These are phyloP conservation scores for Camellia granthamiana DNA, from an alignment of 148 eudicot species.

Conservation along the genomic window DNA sequence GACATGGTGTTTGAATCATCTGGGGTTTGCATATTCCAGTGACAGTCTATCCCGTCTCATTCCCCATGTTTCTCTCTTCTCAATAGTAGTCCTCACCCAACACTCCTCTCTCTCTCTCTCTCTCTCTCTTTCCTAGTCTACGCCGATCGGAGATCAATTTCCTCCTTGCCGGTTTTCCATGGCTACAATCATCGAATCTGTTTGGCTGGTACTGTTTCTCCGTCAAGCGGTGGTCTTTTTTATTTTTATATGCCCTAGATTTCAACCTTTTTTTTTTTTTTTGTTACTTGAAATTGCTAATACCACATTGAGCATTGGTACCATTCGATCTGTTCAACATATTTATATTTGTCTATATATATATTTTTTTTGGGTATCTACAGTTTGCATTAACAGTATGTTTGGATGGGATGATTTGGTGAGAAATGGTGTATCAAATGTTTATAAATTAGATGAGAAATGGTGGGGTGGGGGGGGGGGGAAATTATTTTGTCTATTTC, in stretches of 20 bases:
- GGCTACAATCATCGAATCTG: constrained; percentile 60
- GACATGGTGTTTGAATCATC: too few species aligned
- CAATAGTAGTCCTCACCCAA: not conserved
- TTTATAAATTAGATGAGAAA: too few species aligned
- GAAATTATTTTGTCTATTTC: too few species aligned
- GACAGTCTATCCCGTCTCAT: constrained; percentile 19
- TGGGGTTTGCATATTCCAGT: constrained; percentile 12
- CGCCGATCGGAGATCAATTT: constrained; percentile 23
- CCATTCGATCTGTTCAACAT: not conserved
- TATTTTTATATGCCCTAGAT: constrained; percentile 10
- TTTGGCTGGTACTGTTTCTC: constrained; percentile 53
- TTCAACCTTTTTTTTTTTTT: not conserved
- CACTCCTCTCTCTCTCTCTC: constrained; percentile 8
- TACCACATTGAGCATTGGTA: not conserved
- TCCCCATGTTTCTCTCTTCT: not conserved
- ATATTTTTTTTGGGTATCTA: not conserved
- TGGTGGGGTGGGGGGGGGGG: too few species aligned
- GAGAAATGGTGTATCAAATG: not conserved
- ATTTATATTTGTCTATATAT: not conserved
- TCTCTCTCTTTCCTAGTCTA: too few species aligned
- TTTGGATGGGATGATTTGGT: not conserved
- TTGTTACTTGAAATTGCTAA: not conserved
- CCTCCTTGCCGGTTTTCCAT: constrained; percentile 23
- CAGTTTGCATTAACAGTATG: not conserved
- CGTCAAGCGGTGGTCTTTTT: not conserved